phyloP scores from a whole-genome alignment of 306 rosid species.

The Quercus rubra region DNA sequence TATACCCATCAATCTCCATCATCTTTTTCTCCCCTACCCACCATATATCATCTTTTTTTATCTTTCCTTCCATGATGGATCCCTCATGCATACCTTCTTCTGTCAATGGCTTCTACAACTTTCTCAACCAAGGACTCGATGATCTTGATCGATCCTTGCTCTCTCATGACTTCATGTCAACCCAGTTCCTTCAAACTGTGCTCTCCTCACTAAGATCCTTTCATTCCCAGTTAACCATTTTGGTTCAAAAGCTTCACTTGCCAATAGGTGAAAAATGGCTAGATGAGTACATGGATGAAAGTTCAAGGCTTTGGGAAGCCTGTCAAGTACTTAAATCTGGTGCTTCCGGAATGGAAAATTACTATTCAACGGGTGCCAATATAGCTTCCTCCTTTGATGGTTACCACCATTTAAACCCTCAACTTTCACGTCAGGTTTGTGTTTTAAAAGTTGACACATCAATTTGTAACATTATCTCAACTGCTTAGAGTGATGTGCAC shows the following conservation, averaged over 20 bases:
- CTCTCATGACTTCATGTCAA: constrained; percentile 62
- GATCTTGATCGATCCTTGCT: constrained; percentile 48
- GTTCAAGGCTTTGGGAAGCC: constrained; percentile 78
- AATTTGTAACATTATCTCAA: not conserved
- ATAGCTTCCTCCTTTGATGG: constrained; percentile 50
- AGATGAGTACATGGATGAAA: constrained; percentile 91
- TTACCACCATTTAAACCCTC: constrained; percentile 47
- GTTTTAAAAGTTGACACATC: too few relatives aligned
- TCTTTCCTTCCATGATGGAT: constrained; percentile 50
- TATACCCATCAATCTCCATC: constrained; percentile 49
- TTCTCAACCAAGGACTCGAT: constrained; percentile 54
- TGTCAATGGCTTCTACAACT: constrained; percentile 77
- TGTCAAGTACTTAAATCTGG: constrained; percentile 74
- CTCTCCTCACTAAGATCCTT: constrained; percentile 64
- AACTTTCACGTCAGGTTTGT: constrained; percentile 55
- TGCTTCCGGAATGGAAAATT: constrained; percentile 57
- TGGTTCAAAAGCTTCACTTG: constrained; percentile 63
- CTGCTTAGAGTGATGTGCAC: not conserved
- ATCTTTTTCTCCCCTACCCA: constrained; percentile 19
- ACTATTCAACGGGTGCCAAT: constrained; percentile 31
- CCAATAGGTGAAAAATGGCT: constrained; percentile 90
- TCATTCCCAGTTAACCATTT: constrained; percentile 62
- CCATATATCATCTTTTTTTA: not conserved
- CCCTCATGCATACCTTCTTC: constrained; percentile 64
- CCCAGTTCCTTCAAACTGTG: constrained; percentile 65